Evolutionary conservation across 768 basidiomycete genomes (phyloP), one percentile per base, ranked within the genome.

Genomic region (Paxillus involutus): DNA sequence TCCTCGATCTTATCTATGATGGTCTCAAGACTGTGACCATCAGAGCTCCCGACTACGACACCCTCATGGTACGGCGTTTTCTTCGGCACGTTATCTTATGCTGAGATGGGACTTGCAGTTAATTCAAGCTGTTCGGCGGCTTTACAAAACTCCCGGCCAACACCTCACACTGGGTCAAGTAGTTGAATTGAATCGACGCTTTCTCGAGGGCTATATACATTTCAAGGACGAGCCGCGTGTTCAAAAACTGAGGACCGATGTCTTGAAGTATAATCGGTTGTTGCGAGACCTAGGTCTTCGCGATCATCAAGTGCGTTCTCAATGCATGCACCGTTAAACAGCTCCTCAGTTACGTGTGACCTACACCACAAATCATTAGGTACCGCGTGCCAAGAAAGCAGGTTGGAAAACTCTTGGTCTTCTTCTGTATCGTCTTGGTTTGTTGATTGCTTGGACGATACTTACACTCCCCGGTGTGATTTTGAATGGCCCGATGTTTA

Each of bases 31-130:
- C 94, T 0, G 97, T 99, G 39, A 99, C 97, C 0, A 82, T 98
- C 51, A 80, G 95, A 53, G 93, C 94, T 16, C 94, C 96, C 3
- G 97, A 99, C 69, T 98, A 92, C 68, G 97, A 99, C 61, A 98
- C 96, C 2, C 79, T 99, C 47, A 97, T 98, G 94, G 97, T 91
- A 60, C 52, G 82, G 68, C n/a, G 36, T 17, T 45, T 52, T 16
- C 37, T 50, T 44, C 26, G 42, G 12, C 21, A 7, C 57, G 33
- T 10, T n/a, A 36, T 45, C 44, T n/a, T 37, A 13, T 43, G 35
- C 53, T 53, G 41, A 51, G 48, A 53, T 35, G 46, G 6, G 48
- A 49, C 16, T 53, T 47, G 10, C 49, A 97, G 94, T 82, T 98
- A 52, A 93, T 98, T 51, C 96, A 98, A 82, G 96, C 95, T 21